Percentiles rank a stretch among this genome's conserved stretches.
These are phyloP conservation scores for Ramularia endophylla DNA, from an alignment of 2,329 filamentous ascomycete species.

Conservation along the genomic window DNA sequence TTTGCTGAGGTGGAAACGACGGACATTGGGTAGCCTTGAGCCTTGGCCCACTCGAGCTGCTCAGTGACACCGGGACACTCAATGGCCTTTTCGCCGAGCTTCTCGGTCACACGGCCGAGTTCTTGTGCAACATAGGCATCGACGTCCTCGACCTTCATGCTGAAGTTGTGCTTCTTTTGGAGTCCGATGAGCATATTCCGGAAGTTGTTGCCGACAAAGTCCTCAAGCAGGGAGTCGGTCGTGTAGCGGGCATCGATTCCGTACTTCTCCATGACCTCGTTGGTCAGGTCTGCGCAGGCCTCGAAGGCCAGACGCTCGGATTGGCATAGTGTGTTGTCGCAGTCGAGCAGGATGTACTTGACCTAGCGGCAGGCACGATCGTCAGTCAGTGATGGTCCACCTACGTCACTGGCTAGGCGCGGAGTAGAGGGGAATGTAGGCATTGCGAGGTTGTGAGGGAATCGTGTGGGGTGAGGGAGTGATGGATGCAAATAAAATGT, in stretches of 20 bases:
- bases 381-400: background rate
- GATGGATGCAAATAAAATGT: slow-evolving; percentile 6
- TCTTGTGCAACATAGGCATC: slow-evolving; percentile 70
- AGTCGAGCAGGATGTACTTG: slow-evolving; percentile 50
- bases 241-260: slow-evolving; percentile 65
- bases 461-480: slow-evolving; percentile 1
- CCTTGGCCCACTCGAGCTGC: slow-evolving; percentile 53
- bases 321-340: slow-evolving; percentile 87
- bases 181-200: slow-evolving; percentile 80
- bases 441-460: too few species aligned
- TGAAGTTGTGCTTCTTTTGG: slow-evolving; percentile 69
- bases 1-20: slow-evolving; percentile 79
- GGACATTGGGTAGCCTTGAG: slow-evolving; percentile 60
- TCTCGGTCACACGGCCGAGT: slow-evolving; percentile 76
- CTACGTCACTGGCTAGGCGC: background rate
- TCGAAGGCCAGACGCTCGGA: slow-evolving; percentile 89
- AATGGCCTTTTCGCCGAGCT: slow-evolving; percentile 47
- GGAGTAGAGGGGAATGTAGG: background rate
- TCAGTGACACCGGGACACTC: slow-evolving; percentile 51
- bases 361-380: slow-evolving; percentile 24
- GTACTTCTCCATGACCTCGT: slow-evolving; percentile 69
- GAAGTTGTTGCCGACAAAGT: slow-evolving; percentile 94
- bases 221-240: slow-evolving; percentile 67
- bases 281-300: slow-evolving; percentile 83
- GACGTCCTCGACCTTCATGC: slow-evolving; percentile 60